Base-by-base conservation (phyloP, 768 basidiomycete genomes). In the Amanita exitialis region DNA sequence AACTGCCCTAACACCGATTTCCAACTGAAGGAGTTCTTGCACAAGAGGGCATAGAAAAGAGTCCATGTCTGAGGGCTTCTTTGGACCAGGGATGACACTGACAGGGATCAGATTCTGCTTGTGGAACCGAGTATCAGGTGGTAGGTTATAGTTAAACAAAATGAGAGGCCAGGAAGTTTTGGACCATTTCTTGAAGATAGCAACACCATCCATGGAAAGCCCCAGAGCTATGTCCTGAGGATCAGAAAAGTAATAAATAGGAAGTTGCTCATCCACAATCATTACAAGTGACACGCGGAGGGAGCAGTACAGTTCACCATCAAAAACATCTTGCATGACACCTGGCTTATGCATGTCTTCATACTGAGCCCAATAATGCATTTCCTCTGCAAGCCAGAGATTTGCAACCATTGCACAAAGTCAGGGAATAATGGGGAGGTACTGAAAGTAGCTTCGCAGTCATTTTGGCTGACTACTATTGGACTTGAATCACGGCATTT, bases 41-140 rank as follows among this genome's bases (percentile, higher is more conserved):
- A 72, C 54, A 3, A 72, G 46, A 0, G 74, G 76, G 42, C 57
- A 66, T 0, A 70, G 56, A 46, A 76, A 78, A 0, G 76, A 78
- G 38, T 67, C 66, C 1, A 67, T 27, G 51, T 76, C 70, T n/a
- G 64, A 59, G 0, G 75, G 71, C 35, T 69, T 68, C 15, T 67
- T 65, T 0, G 74, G 75, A 0, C 76, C 72, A 1, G 74, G 75
- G 43, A 78, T 72, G 42, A 75, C 60, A 10, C 72, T 70, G 7
- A 74, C 37, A 25, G 61, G 63, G 2, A 78, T 43, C 4, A 75
- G 58, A 35, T 74, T 47, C 4, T 64, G 48, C 9, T 66, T 46
- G 21, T 65, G 69, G 28, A 65, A 69, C 2, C 66, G 61, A 4
- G 66, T 54, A 4, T 69, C 63, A 2, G 65, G 63, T 1, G 58